These are phyloP conservation scores for Apiospora sp. DNA, from an alignment of 2,329 filamentous ascomycete species.

Conservation along the genomic window DNA sequence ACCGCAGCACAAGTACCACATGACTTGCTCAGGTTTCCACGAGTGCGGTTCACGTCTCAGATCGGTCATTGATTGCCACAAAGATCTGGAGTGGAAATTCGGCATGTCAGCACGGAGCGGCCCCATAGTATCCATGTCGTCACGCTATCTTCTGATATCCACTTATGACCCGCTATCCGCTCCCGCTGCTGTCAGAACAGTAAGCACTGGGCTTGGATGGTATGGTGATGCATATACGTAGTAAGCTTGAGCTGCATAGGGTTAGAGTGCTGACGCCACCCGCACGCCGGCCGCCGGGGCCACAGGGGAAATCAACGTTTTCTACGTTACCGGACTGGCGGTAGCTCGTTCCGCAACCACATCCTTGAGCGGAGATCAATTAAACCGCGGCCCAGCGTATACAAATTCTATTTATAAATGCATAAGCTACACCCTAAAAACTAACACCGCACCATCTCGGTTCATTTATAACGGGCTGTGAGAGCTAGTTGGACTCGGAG, in stretches of 20 bases:
- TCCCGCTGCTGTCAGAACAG: not conserved
- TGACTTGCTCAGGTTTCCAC: too few species aligned
- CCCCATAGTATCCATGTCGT: not conserved
- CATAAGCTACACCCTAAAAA: too few species aligned
- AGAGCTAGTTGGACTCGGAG: slow-evolving; percentile 34
- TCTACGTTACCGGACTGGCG: not conserved
- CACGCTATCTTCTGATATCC: not conserved
- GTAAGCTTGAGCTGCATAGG: not conserved
- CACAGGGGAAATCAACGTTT: not conserved
- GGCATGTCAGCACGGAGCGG: not conserved
- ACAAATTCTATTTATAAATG: too few species aligned
- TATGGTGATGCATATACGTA: not conserved
- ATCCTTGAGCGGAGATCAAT: too few species aligned
- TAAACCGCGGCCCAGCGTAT: too few species aligned
- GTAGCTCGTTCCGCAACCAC: too few species aligned
- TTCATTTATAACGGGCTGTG: too few species aligned
- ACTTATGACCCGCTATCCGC: not conserved
- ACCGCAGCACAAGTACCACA: too few species aligned
- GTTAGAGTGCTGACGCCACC: not conserved
- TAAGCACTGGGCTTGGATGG: not conserved
- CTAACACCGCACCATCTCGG: too few species aligned
- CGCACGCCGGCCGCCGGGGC: not conserved
- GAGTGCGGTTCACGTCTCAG: too few species aligned
- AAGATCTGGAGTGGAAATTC: not conserved
- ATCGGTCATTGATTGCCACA: too few species aligned